A percentile compares a stretch with the other conserved stretches of the same genome.
phyloP scores from a whole-genome alignment of 371 early-diverging fungal species.

The Mortierella sp. region DNA sequence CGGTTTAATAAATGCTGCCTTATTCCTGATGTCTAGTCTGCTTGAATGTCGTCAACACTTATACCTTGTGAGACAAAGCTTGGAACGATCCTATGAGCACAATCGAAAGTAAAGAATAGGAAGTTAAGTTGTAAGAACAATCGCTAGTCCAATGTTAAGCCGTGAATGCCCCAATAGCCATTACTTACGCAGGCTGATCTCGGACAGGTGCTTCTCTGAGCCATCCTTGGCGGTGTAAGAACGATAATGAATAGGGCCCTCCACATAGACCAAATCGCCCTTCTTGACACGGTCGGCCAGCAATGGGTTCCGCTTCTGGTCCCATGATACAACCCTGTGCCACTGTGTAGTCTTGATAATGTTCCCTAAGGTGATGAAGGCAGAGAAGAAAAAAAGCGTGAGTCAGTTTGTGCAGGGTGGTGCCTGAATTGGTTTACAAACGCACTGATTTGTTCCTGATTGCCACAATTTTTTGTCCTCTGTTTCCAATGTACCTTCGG shows the following conservation, averaged over 20 bases:
- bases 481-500: slow-evolving; percentile 60
- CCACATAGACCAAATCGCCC: slow-evolving; percentile 75
- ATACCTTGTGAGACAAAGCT: slow-evolving; percentile 27
- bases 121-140: not conserved
- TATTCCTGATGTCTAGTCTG: not conserved
- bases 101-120: not conserved
- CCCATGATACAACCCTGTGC: slow-evolving; percentile 70
- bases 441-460: not conserved
- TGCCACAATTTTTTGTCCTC: not conserved
- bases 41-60: not conserved
- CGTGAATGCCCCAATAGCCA: no score
- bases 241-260: slow-evolving; percentile 72
- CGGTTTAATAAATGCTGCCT: not conserved
- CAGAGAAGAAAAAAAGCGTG: not conserved
- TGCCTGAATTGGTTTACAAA: not conserved
- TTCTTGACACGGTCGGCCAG: slow-evolving; percentile 66
- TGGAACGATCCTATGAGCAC: slow-evolving; percentile 34
- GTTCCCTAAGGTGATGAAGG: slow-evolving; percentile 57
- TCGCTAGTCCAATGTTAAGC: no score
- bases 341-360: slow-evolving; percentile 71
- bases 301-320: slow-evolving; percentile 59
- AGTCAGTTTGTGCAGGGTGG: not conserved
- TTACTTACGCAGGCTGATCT: slow-evolving; percentile 60
- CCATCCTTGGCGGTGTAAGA: slow-evolving; percentile 76
- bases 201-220: slow-evolving; percentile 66